A percentile compares a stretch with the other conserved stretches of the same genome.
These are phyloP conservation scores for Trichophyton equinum DNA, from an alignment of 2,329 filamentous ascomycete species.

Conservation along the genomic window DNA sequence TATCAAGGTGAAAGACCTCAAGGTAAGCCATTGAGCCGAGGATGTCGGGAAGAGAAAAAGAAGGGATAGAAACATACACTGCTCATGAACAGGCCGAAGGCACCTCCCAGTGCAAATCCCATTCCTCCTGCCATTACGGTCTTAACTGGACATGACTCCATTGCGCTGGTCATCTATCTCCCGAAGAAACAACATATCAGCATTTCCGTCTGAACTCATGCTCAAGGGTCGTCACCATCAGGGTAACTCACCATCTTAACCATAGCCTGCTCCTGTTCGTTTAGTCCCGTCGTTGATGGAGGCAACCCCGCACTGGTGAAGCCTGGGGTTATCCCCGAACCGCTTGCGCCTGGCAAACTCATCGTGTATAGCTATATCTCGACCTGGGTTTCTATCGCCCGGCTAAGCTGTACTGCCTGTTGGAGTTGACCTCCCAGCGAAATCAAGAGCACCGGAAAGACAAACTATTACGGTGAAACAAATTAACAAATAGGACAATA, in stretches of 20 bases:
- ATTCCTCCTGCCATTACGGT: conserved; percentile 80
- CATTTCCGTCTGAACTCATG: background rate
- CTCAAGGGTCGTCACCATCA: background rate
- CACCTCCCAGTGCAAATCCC: conserved; percentile 84
- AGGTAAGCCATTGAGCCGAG: conserved; percentile 3
- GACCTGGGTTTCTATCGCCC: background rate
- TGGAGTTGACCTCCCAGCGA: background rate
- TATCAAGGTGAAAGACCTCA: conserved; percentile 25
- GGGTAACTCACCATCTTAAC: conserved; percentile 31
- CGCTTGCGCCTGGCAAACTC: conserved; percentile 27
- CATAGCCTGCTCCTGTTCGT: conserved; percentile 37
- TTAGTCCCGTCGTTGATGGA: conserved; percentile 28
- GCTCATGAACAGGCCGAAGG: conserved; percentile 97
- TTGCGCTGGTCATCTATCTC: conserved; percentile 61
- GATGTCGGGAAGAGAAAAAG: background rate
- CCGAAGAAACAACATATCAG: background rate
- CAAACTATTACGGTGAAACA: background rate
- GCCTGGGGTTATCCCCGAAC: conserved; percentile 15
- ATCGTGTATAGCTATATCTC: conserved; percentile 14
- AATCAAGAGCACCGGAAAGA: background rate
- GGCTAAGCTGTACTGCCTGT: background rate
- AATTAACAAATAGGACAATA: no score
- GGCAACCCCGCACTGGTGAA: conserved; percentile 14
- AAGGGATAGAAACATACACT: conserved; percentile 51
- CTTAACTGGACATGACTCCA: conserved; percentile 89